Evolutionary conservation across 2,329 filamentous ascomycete species (phyloP).

Genomic region (Neopestalotiopsis rosae): DNA sequence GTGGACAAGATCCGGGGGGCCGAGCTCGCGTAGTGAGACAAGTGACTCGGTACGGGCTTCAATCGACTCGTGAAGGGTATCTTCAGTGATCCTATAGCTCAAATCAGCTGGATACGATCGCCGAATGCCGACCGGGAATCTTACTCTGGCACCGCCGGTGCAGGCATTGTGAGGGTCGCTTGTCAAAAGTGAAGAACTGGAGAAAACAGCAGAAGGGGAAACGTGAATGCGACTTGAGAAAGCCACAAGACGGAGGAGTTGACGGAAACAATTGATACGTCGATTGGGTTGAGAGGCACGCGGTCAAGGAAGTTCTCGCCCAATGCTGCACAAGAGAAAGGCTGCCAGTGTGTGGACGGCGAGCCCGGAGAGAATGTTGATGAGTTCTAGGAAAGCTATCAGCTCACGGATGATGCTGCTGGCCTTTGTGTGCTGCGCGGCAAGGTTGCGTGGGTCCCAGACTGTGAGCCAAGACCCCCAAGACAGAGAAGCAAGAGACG

Average conservation of each 20-base stretch:
- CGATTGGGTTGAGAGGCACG: background rate
- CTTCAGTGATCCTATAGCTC: constrained; percentile 82
- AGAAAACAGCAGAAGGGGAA: background rate
- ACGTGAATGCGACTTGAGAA: background rate
- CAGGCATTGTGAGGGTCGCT: constrained; percentile 31
- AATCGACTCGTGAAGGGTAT: constrained; percentile 88
- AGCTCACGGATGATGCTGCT: constrained; percentile 1
- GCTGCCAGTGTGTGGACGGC: background rate
- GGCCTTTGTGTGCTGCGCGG: background rate
- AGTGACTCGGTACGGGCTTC: constrained; percentile 92
- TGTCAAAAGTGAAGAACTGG: background rate
- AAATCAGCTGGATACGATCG: constrained; percentile 1
- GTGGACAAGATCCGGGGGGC: constrained; percentile 94
- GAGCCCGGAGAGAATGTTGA: background rate
- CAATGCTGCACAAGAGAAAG: background rate
- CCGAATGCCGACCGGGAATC: constrained; percentile 9
- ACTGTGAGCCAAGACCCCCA: background rate
- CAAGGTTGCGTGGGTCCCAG: background rate
- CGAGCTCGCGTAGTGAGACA: constrained; percentile 84
- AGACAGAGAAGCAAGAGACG: background rate
- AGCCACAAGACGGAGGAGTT: background rate
- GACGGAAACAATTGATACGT: background rate
- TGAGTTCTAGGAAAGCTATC: background rate
- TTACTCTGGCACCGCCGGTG: constrained; percentile 41
- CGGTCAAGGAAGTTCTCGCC: background rate